Evolutionary conservation across 1,284 basidiomycete species (phyloP).

Genomic region (Heterobasidion occidentale): DNA sequence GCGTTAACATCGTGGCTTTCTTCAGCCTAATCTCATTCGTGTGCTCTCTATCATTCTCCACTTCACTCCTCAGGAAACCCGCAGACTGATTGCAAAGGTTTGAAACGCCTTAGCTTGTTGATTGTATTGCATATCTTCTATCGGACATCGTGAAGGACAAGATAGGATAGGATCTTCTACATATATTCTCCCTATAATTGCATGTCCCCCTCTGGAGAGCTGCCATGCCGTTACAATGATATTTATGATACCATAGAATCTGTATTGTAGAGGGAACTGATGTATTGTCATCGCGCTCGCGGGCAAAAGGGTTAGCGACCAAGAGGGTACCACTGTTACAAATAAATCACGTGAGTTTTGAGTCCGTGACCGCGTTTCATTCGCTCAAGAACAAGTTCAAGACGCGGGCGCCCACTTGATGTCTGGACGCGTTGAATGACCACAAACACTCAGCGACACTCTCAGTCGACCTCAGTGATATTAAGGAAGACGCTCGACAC

Average conservation of each 20-base stretch:
- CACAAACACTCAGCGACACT: too few species aligned
- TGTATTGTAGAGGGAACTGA: too few species aligned
- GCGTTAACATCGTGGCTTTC: slow-evolving; percentile 3
- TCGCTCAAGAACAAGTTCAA: neutral
- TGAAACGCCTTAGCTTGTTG: slow-evolving; percentile 1
- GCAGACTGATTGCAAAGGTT: slow-evolving; percentile 43
- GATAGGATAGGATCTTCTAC: neutral
- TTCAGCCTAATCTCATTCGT: slow-evolving; percentile 78
- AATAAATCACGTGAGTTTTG: neutral
- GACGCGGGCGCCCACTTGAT: too few species aligned
- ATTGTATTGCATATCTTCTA: neutral
- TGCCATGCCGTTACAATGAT: too few species aligned
- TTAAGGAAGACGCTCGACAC: too few species aligned
- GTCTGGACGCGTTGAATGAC: too few species aligned
- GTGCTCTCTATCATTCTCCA: slow-evolving; percentile 87
- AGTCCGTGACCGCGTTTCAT: neutral
- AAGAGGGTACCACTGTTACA: too few species aligned
- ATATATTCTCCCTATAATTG: neutral
- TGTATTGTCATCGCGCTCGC: too few species aligned
- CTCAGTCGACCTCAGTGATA: too few species aligned
- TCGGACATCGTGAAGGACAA: neutral
- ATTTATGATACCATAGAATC: too few species aligned
- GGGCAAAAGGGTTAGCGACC: too few species aligned
- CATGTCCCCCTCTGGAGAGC: neutral
- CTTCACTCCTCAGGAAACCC: slow-evolving; percentile 90